Conservation (phyloP, 2,329 filamentous ascomycete species). For the Epichloe sibirici region DNA sequence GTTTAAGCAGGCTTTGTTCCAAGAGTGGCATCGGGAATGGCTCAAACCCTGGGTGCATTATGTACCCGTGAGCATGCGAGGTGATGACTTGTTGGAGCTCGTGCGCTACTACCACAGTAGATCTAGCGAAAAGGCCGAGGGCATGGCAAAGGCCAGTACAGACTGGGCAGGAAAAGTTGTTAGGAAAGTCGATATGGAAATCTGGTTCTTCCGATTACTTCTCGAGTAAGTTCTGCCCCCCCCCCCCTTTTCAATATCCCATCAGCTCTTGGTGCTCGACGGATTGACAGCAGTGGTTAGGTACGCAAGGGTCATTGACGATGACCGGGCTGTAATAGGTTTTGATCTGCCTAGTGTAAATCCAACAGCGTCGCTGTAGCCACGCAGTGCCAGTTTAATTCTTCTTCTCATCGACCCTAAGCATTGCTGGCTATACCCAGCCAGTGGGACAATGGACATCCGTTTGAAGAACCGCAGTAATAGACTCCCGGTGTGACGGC, state of each 20-base stretch:
- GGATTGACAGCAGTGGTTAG: constrained; percentile 20
- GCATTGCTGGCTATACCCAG: too few species aligned
- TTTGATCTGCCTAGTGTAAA: constrained; percentile 23
- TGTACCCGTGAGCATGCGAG: constrained; percentile 68
- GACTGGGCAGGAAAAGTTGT: constrained; percentile 62
- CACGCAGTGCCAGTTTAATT: neutral
- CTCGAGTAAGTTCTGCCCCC: constrained; percentile 42
- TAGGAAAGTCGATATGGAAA: constrained; percentile 59
- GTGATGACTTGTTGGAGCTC: constrained; percentile 76
- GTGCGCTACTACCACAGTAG: constrained; percentile 65
- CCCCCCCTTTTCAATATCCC: neutral
- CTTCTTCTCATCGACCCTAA: neutral
- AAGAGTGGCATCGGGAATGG: constrained; percentile 95
- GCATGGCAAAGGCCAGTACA: constrained; percentile 52
- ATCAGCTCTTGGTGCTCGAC: neutral
- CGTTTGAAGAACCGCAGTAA: too few species aligned
- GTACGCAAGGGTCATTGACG: constrained; percentile 53
- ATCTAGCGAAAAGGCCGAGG: constrained; percentile 45
- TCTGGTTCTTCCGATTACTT: constrained; percentile 54
- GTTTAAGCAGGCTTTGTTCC: constrained; percentile 83
- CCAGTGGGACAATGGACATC: too few species aligned
- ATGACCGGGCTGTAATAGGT: constrained; percentile 47
- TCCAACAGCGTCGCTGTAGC: too few species aligned
- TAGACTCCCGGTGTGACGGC: too few species aligned
- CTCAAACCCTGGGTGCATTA: constrained; percentile 88